A percentile compares a stretch with the other conserved stretches of the same genome.
Conservation (phyloP, 169 alveolate species). For the Miamiensis avidus region DNA sequence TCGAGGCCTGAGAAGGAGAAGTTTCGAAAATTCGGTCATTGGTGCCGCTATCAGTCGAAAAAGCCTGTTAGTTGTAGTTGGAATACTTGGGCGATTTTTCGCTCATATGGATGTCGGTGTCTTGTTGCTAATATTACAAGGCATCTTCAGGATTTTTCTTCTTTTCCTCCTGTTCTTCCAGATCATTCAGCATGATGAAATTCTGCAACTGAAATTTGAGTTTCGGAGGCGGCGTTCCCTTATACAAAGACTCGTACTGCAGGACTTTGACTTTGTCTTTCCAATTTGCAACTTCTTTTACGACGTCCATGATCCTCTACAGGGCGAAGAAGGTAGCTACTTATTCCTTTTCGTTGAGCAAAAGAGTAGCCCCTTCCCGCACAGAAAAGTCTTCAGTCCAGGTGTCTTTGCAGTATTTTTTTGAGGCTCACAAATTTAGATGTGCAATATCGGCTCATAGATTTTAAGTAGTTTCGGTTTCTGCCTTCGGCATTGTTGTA, state of each 20-base stretch:
- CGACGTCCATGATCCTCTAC: not conserved
- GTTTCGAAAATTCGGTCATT: too few relatives aligned
- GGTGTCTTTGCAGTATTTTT: not conserved
- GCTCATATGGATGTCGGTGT: too few relatives aligned
- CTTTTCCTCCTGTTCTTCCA: not conserved
- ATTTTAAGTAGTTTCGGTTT: too few relatives aligned
- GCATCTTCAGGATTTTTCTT: not conserved
- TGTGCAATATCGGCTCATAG: not conserved
- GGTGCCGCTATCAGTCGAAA: not conserved
- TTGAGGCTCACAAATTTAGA: not conserved
- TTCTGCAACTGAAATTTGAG: not conserved
- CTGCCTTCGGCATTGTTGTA: too few relatives aligned
- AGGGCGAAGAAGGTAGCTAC: not conserved
- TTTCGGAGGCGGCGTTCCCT: not conserved
- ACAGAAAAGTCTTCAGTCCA: not conserved
- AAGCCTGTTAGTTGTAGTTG: not conserved
- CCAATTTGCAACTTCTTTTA: not conserved
- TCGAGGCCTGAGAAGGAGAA: too few relatives aligned
- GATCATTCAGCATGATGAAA: not conserved
- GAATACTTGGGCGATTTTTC: not conserved
- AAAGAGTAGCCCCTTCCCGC: not conserved
- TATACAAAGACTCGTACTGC: not conserved
- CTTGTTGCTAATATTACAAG: not conserved
- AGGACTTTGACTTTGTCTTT: not conserved
- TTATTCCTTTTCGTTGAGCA: not conserved